Evolutionary conservation across 352 stramenopile genomes (phyloP), one percentile per base, ranked within the genome.

Genomic region (Phytophthora colocasiae): DNA sequence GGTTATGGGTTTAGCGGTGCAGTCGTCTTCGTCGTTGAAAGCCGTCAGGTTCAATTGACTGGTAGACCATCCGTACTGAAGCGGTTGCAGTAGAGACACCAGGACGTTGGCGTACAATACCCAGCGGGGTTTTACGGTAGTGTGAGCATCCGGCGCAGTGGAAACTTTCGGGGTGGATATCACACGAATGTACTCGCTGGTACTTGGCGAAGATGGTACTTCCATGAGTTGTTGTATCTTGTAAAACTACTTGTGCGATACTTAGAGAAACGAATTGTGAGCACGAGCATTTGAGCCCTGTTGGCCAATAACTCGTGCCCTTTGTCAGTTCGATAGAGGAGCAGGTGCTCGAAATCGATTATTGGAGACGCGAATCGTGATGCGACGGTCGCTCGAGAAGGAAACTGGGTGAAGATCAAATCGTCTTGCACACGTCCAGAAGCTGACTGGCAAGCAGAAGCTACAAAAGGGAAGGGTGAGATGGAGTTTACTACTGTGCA

Each of bases 41-140:
- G 71, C 70, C 1, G 75, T 78, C 7, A 83, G 56, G 44, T 84
- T 86, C 51, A 89, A 43, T 52, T 87, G 75, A 24, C 73, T 73
- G 15, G 80, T 62, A 11, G 69, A 77, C 80, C 80, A 89, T 48
- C 80, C 80, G 58, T 77, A 83, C 58, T 89, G 78, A 41, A 83
- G 64, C 15, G 72, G 65, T 17, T 81, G 66, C 31, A 84, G 57
- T 4, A 81, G 60, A 46, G 69, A 47, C 36, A 83, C 50, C 8
- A 67, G 36, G 4, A 74, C 52, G 45, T 66, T 81, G 12, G 69
- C 51, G 55, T 86, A 85, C 27, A 87, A 69, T 36, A 74, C 59
- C 47, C 47, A 54, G 6, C 47, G 47, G n/a, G 47, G 47, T 11
- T 19, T 31, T 31, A 54, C 19, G 0, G 7, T 12, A 10, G 17